These are phyloP conservation scores for Quercus berberidifolia DNA, from an alignment of 306 rosid genomes.

Conservation along the genomic window DNA sequence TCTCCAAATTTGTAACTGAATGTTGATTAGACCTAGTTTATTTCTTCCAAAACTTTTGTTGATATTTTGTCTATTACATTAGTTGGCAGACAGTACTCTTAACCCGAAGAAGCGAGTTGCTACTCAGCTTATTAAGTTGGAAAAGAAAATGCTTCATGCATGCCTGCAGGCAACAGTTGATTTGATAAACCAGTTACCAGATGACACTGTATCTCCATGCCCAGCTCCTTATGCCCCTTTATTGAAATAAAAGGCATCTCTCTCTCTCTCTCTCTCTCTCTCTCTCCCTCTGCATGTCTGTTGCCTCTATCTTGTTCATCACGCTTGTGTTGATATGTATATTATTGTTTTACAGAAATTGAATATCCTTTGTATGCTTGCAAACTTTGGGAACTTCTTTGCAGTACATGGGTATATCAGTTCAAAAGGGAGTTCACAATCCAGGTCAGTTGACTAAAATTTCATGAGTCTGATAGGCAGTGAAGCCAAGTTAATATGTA, in stretches of 20 bases:
- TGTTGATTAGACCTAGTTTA: neutral
- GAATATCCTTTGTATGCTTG: neutral
- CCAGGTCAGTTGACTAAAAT: slow-evolving; percentile 30
- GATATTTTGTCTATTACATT: slow-evolving; percentile 22
- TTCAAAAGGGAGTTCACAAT: slow-evolving; percentile 17
- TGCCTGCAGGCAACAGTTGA: slow-evolving; percentile 66
- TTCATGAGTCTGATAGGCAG: neutral
- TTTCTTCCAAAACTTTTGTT: slow-evolving; percentile 11
- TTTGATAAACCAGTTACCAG: slow-evolving; percentile 73
- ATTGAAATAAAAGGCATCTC: slow-evolving; percentile 57
- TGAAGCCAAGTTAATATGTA: neutral
- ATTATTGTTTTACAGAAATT: slow-evolving; percentile 14
- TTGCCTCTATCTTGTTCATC: neutral
- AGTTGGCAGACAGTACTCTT: slow-evolving; percentile 67
- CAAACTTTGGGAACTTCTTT: neutral
- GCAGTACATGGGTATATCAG: slow-evolving; percentile 22
- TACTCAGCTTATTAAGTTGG: slow-evolving; percentile 68
- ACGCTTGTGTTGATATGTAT: slow-evolving; percentile 1
- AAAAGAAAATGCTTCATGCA: slow-evolving; percentile 88
- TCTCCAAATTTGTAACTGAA: slow-evolving; percentile 2
- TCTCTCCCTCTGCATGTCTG: neutral
- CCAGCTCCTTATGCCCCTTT: slow-evolving; percentile 85
- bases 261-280: neutral
- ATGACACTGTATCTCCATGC: slow-evolving; percentile 73
- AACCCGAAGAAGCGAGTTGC: slow-evolving; percentile 87